Base-by-base conservation (phyloP, 495 filamentous ascomycete genomes). In the Aspergillus coremiiformis region DNA sequence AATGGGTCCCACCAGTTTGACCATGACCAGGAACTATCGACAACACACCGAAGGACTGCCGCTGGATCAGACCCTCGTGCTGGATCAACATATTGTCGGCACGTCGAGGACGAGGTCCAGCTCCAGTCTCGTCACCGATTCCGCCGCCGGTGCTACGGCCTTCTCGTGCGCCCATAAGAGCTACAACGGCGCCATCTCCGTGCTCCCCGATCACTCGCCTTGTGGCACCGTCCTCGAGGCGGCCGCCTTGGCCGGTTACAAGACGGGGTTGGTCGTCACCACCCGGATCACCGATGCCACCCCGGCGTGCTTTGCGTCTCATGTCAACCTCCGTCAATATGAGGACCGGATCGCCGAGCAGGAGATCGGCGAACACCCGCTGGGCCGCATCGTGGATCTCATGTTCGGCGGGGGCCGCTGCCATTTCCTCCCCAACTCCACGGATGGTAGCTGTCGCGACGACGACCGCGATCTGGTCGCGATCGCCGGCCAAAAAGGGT, bases 181-280 rank as follows among this genome's bases (percentile, higher is more conserved):
- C 66, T 98, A 97, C 68, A 98, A 98, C 64, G 89, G 87, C 14
- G 93, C 93, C 47, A 97, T 98, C 56, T 86, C 90, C 14, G 85
- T 94, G 57, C 75, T 92, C 12, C 90, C 91, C 0, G 84, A 92
- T 63, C 82, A 84, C 62, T 79, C 80, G 3, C 90, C 93, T 1
- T 98, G 93, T 62, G 94, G 92, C 3, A 96, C 90, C 2, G 88
- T 98, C 2, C 78, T 98, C 21, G 93, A 98, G 72, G 93, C 93
- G 0, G 93, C 93, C 46, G 90, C 96, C 69, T 77, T 83, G 61
- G 86, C 84, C 1, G 93, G 93, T 1, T 96, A 96, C 57, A 84
- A 84, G 69, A 98, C 93, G 1, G 93, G 94, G 7, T 65, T 98
- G 61, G 93, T 97, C 7, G 93, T 97, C 17, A 98, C 93, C 2